Evolutionary conservation across 2,329 filamentous ascomycete species (phyloP), one percentile per base, ranked within the genome.

Genomic region (Trichoderma citrinoviride): DNA sequence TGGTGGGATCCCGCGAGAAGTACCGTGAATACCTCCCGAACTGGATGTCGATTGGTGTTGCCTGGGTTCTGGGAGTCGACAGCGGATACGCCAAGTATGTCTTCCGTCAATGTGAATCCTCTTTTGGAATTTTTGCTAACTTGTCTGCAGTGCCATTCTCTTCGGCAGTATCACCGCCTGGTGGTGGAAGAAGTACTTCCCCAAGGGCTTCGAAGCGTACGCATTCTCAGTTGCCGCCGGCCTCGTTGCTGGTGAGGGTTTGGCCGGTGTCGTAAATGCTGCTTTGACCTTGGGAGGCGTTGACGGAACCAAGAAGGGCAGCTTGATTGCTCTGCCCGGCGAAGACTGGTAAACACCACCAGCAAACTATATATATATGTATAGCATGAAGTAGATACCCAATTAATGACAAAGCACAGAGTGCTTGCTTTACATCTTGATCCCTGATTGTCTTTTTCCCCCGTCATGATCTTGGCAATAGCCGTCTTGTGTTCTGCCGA

Each of bases 211-310:
- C 67, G 84, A 85, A 60, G 79, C 81, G 62, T 86, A 84, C 70
- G 84, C 81, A 4, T 88, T 84, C 67, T 83, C 84, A 2, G 77
- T 87, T 60, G 86, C 86, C 0, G 86, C 86, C 17, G 85, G 86
- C 65, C 73, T 87, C 58, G 86, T 88, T 68, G 85, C 86, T 1
- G 86, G 86, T 2, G 86, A 88, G 74, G 86, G 86, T 56, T 82
- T 88, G 61, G 86, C 84, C 5, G 86, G 86, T 67, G 85, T 87
- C 14, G 74, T 88, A 65, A 87, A 87, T 68, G 85, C 86, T 7
- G 76, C 75, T 4, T 69, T 82, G 1, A 78, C 77, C 41, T 71
- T 80, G 6, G 74, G 75, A 43, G 73, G 72, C 61, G 74, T 76
- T 8, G 73, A 72, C 25, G 74, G 74, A 21, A 64, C 60, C 3